phyloP scores from a whole-genome alignment of 768 basidiomycete species.

The Amanita pallidorosea region DNA sequence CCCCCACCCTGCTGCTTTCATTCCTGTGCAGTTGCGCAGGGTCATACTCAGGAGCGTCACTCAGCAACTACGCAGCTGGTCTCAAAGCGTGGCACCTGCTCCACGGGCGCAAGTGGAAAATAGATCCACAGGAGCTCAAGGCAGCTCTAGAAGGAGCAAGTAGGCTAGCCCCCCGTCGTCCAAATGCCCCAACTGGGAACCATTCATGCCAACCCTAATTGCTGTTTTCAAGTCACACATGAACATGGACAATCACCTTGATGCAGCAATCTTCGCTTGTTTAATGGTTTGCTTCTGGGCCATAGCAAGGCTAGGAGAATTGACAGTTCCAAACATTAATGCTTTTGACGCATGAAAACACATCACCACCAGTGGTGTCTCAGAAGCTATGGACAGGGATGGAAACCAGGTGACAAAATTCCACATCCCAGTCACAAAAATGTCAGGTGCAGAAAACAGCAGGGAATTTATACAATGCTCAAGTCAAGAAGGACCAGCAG shows the following conservation, averaged over 20 bases:
- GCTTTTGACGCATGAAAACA: not conserved
- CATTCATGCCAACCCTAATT: not conserved
- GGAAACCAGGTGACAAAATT: not conserved
- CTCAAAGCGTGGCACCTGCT: slow-evolving; percentile 28
- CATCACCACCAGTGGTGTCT: not conserved
- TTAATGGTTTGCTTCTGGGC: not conserved
- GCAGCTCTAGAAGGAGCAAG: not conserved
- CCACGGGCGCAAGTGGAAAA: slow-evolving; percentile 12
- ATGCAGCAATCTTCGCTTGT: not conserved
- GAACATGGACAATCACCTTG: not conserved
- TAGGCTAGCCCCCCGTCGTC: not conserved
- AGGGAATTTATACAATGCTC: too few relatives aligned
- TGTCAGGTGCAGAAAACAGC: too few relatives aligned
- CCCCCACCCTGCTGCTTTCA: too few relatives aligned
- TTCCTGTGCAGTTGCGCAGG: slow-evolving; percentile 16
- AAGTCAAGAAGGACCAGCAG: too few relatives aligned
- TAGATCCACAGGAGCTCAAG: slow-evolving; percentile 1
- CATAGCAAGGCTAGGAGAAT: not conserved
- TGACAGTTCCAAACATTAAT: too few relatives aligned
- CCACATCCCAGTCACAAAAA: slow-evolving; percentile 5
- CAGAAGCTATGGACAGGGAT: not conserved
- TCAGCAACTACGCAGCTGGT: slow-evolving; percentile 19
- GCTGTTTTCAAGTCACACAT: not conserved
- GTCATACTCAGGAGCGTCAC: slow-evolving; percentile 15
- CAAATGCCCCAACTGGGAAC: not conserved